Evolutionary conservation across 495 filamentous ascomycete species (phyloP).

Genomic region (Zalerion maritima): DNA sequence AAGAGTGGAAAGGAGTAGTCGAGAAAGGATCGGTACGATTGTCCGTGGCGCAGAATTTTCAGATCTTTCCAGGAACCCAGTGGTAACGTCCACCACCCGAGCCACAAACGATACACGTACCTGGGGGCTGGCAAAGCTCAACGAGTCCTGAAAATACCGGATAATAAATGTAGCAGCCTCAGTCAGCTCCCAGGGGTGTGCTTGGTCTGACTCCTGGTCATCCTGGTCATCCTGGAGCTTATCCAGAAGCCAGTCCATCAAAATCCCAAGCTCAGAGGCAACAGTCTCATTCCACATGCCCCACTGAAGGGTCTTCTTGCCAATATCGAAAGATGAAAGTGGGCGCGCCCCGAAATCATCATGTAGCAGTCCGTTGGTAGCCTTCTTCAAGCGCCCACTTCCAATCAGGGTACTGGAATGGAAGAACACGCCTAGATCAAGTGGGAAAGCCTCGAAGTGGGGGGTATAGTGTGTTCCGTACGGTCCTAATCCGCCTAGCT

Average conservation of each 20-base stretch:
- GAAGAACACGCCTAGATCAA: constrained; percentile 56
- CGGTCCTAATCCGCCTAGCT: constrained; percentile 40
- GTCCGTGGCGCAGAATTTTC: constrained; percentile 9
- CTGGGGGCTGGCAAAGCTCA: constrained; percentile 17
- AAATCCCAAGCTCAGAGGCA: constrained; percentile 49
- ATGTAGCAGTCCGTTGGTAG: constrained; percentile 21
- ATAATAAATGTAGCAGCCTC: constrained; percentile 26
- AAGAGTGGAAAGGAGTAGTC: constrained; percentile 15
- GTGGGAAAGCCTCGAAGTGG: constrained; percentile 58
- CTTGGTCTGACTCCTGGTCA: constrained; percentile 1
- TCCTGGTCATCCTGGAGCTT: constrained; percentile 12
- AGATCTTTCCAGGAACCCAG: constrained; percentile 20
- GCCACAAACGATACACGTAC: constrained; percentile 24
- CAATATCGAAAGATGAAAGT: constrained; percentile 25
- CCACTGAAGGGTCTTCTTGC: constrained; percentile 43
- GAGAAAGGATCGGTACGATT: constrained; percentile 10
- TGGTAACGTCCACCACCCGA: constrained; percentile 30
- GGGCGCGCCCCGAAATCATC: constrained; percentile 15
- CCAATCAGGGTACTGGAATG: constrained; percentile 66
- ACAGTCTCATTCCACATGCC: constrained; percentile 53
- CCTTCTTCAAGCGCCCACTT: constrained; percentile 46
- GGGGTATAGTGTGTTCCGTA: constrained; percentile 54
- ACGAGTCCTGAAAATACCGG: constrained; percentile 22
- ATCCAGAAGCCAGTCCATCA: constrained; percentile 41
- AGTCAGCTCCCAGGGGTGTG: constrained; percentile 4